Evolutionary conservation across 139 green algal genomes (phyloP).

Genomic region (Microglena sp.): DNA sequence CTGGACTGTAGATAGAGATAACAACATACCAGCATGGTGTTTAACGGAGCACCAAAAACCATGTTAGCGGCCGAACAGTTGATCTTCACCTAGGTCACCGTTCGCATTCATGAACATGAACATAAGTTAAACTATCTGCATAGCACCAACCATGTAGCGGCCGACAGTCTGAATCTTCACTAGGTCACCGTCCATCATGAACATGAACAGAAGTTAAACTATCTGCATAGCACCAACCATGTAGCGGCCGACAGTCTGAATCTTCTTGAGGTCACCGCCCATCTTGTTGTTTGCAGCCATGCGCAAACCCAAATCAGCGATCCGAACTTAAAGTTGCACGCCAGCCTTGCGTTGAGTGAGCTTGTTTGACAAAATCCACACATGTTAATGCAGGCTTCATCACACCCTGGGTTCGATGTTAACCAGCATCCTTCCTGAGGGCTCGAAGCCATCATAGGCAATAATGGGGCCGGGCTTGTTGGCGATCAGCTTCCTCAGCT

Average conservation of each 20-base stretch:
- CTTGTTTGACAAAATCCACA: no score
- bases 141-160: slow-evolving; percentile 94
- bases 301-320: slow-evolving; percentile 80
- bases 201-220: slow-evolving; percentile 57
- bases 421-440: slow-evolving; percentile 45
- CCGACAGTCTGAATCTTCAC: slow-evolving; percentile 97
- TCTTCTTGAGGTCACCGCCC: slow-evolving; percentile 97
- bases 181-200: slow-evolving; percentile 97
- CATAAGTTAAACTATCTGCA: no score
- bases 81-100: slow-evolving; percentile 93
- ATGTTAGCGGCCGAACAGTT: slow-evolving; percentile 63
- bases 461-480: slow-evolving; percentile 75
- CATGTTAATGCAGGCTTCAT: slow-evolving; percentile 99
- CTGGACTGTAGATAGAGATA: no score
- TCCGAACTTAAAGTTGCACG: slow-evolving; percentile 94
- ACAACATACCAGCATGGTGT: no score
- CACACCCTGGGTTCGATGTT: slow-evolving; percentile 72
- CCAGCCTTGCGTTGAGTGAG: slow-evolving; percentile 66
- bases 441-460: slow-evolving; percentile 99
- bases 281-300: slow-evolving; percentile 54
- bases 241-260: slow-evolving; percentile 92
- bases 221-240: slow-evolving; percentile 88
- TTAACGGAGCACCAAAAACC: no score
- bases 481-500: slow-evolving; percentile 77
- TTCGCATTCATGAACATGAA: slow-evolving; percentile 98